Percentiles rank a stretch among this genome's conserved stretches.
Conservation (phyloP, 2,329 filamentous ascomycete species). For the Elsinoe ampelina region DNA sequence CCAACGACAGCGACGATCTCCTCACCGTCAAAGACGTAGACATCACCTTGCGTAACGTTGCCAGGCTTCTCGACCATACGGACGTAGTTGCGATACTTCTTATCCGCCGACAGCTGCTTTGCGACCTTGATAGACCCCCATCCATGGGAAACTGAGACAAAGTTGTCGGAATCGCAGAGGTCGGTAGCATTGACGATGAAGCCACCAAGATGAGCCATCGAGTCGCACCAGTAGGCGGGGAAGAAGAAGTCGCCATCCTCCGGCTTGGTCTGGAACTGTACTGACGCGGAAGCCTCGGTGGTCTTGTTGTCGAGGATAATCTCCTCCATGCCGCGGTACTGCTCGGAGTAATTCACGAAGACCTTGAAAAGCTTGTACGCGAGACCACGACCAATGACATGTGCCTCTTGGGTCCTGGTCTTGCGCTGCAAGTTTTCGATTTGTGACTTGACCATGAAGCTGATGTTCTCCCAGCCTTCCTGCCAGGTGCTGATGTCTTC, state of each 20-base stretch:
- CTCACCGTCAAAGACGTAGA: slow-evolving; percentile 51
- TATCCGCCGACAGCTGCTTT: slow-evolving; percentile 41
- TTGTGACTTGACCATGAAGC: slow-evolving; percentile 48
- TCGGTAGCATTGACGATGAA: slow-evolving; percentile 54
- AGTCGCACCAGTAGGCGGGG: slow-evolving; percentile 52
- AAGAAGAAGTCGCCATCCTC: slow-evolving; percentile 48
- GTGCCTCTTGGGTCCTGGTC: slow-evolving; percentile 56
- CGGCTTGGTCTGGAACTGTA: slow-evolving; percentile 47
- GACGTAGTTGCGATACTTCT: slow-evolving; percentile 52
- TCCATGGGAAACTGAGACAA: slow-evolving; percentile 53
- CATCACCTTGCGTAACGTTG: slow-evolving; percentile 50
- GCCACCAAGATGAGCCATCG: slow-evolving; percentile 47
- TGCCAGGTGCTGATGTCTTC: slow-evolving; percentile 53
- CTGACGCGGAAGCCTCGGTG: slow-evolving; percentile 46
- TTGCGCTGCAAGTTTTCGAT: slow-evolving; percentile 58
- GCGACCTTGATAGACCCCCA: slow-evolving; percentile 52
- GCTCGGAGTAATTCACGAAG: slow-evolving; percentile 47
- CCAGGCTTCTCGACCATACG: slow-evolving; percentile 50
- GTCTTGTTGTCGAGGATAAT: slow-evolving; percentile 48
- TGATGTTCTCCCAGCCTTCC: slow-evolving; percentile 56
- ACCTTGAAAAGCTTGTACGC: slow-evolving; percentile 65
- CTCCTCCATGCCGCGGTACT: slow-evolving; percentile 50
- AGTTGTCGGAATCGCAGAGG: slow-evolving; percentile 48
- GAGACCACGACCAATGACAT: slow-evolving; percentile 64
- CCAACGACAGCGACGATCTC: slow-evolving; percentile 50